Evolutionary conservation across 495 filamentous ascomycete species (phyloP).

Genomic region (Rusavskia elegans): DNA sequence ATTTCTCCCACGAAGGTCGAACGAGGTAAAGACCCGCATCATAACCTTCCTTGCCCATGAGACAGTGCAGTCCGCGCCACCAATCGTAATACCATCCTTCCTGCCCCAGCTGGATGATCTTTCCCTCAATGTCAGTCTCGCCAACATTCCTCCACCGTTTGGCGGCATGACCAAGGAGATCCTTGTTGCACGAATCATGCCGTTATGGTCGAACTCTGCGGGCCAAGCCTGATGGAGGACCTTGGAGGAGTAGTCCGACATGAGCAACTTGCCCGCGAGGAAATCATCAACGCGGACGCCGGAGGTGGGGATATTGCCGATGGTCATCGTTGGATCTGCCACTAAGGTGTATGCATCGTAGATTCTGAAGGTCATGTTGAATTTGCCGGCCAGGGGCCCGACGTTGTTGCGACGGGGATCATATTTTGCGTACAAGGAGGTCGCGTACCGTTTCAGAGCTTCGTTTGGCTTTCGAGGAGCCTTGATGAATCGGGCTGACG

Average conservation of each 20-base stretch:
- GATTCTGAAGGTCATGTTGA: no score
- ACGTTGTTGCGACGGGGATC: no score
- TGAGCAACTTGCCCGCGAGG: background rate
- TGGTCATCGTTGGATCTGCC: no score
- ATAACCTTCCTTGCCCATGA: constrained; percentile 7
- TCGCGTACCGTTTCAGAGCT: no score
- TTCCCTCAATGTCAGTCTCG: background rate
- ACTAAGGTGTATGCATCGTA: no score
- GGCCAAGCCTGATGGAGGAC: background rate
- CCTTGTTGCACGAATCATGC: constrained; percentile 1
- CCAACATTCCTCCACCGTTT: background rate
- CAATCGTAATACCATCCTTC: constrained; percentile 4
- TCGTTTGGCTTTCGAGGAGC: no score
- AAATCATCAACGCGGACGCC: constrained; percentile 1
- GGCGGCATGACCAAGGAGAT: constrained; percentile 1
- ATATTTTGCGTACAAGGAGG: no score
- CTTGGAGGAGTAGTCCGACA: background rate
- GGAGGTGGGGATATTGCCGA: background rate
- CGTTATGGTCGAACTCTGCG: constrained; percentile 1
- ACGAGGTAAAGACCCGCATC: background rate
- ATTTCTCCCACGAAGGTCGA: background rate
- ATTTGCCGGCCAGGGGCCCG: no score
- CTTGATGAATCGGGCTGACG: no score
- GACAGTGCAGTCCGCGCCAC: constrained; percentile 1
- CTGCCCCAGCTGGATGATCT: background rate